phyloP scores from a whole-genome alignment of 2,329 filamentous ascomycete species.

The Emergomyces pasteurianus region DNA sequence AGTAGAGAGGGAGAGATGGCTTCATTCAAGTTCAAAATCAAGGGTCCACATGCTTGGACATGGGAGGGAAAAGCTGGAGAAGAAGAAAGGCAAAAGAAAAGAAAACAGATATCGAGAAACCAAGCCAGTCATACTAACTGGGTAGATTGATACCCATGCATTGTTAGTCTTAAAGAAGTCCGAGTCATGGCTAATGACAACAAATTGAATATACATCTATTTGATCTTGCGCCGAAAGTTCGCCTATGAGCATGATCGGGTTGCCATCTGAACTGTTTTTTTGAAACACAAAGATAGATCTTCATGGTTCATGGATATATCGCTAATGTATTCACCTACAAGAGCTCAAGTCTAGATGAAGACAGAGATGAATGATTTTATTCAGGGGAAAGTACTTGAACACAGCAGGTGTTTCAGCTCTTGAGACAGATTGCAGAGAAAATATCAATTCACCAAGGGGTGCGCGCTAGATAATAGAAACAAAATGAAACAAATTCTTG shows the following conservation, averaged over 20 bases:
- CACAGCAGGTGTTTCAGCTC: too few relatives aligned
- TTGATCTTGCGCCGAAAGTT: background rate
- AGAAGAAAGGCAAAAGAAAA: background rate
- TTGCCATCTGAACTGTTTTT: too few relatives aligned
- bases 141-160: background rate
- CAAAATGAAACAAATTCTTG: background rate
- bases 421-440: too few relatives aligned
- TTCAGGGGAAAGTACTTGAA: background rate
- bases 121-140: background rate
- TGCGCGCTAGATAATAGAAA: too few relatives aligned
- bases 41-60: background rate
- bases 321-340: background rate
- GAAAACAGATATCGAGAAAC: background rate
- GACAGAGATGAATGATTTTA: background rate
- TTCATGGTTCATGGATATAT: background rate
- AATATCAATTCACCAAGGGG: background rate
- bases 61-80: background rate
- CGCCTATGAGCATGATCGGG: background rate
- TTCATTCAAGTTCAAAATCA: background rate
- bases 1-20: background rate
- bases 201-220: background rate
- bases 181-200: background rate
- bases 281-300: too few relatives aligned
- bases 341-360: background rate
- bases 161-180: background rate